phyloP scores from a whole-genome alignment of 2,329 filamentous ascomycete species.

The Botrytis galanthina region DNA sequence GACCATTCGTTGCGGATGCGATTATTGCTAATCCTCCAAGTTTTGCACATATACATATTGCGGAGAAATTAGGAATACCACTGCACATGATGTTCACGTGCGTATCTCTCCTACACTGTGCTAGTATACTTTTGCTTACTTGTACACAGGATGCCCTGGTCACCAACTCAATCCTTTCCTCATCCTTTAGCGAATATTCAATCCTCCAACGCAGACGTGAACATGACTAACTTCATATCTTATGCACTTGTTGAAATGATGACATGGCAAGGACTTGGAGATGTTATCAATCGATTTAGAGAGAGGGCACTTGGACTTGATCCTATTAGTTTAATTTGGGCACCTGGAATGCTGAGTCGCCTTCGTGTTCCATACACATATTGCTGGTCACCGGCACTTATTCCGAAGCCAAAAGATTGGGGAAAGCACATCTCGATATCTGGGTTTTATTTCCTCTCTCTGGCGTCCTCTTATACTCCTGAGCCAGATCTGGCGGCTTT shows the following conservation, averaged over 20 bases:
- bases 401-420: conserved; percentile 80
- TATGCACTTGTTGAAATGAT: conserved; percentile 70
- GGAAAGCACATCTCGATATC: conserved; percentile 66
- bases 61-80: conserved; percentile 72
- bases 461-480: conserved; percentile 65
- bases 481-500: conserved; percentile 64
- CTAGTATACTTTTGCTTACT: conserved; percentile 9
- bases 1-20: conserved; percentile 77
- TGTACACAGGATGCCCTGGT: conserved; percentile 60
- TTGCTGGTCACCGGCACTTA: conserved; percentile 79
- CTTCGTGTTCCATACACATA: conserved; percentile 84
- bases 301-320: conserved; percentile 72
- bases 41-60: conserved; percentile 73
- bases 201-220: conserved; percentile 60
- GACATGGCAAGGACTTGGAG: conserved; percentile 76
- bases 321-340: conserved; percentile 76
- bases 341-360: conserved; percentile 73
- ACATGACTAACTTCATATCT: conserved; percentile 65
- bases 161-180: conserved; percentile 66
- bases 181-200: conserved; percentile 69
- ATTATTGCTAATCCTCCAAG: conserved; percentile 78
- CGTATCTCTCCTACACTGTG: conserved; percentile 38
- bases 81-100: conserved; percentile 89
- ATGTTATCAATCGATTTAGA: conserved; percentile 86
- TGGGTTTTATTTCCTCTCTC: conserved; percentile 73